Conservation (phyloP, 2,329 filamentous ascomycete species). For the Leptographium galeiforme region DNA sequence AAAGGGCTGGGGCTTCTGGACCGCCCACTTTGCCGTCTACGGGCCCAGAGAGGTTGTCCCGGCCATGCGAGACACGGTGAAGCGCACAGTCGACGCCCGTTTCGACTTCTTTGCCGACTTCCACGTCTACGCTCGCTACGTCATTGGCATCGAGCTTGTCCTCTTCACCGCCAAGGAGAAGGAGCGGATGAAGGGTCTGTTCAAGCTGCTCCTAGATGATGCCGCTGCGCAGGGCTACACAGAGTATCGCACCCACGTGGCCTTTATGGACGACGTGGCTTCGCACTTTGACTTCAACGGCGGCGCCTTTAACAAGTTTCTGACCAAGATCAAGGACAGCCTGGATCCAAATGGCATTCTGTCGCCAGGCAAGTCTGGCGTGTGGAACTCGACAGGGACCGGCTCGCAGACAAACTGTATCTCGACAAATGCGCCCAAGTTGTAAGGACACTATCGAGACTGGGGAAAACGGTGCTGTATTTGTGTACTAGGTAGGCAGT, state of each 20-base stretch:
- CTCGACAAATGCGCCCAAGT: neutral
- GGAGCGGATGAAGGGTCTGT: neutral
- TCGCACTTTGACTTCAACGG: constrained; percentile 25
- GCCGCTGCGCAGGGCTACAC: constrained; percentile 22
- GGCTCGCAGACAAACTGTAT: neutral
- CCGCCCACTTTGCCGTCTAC: neutral
- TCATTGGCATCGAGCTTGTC: constrained; percentile 40
- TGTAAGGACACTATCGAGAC: neutral
- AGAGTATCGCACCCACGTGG: constrained; percentile 27
- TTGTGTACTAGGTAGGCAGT: too few relatives aligned
- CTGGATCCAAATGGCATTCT: constrained; percentile 30
- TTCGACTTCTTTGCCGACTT: constrained; percentile 39
- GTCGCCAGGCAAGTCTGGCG: constrained; percentile 30
- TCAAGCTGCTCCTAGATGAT: constrained; percentile 16
- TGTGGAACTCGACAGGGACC: constrained; percentile 19
- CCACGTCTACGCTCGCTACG: constrained; percentile 36
- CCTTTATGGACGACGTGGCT: constrained; percentile 25
- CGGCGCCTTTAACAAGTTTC: constrained; percentile 21
- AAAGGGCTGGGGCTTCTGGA: neutral
- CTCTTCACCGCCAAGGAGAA: constrained; percentile 18
- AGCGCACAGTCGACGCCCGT: constrained; percentile 12
- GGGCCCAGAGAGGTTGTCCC: neutral
- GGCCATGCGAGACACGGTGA: neutral
- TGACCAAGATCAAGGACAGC: constrained; percentile 24
- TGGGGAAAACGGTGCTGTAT: too few relatives aligned